Base-by-base conservation (phyloP, 2,329 filamentous ascomycete genomes). In the Iodosphaeria phyllophila region DNA sequence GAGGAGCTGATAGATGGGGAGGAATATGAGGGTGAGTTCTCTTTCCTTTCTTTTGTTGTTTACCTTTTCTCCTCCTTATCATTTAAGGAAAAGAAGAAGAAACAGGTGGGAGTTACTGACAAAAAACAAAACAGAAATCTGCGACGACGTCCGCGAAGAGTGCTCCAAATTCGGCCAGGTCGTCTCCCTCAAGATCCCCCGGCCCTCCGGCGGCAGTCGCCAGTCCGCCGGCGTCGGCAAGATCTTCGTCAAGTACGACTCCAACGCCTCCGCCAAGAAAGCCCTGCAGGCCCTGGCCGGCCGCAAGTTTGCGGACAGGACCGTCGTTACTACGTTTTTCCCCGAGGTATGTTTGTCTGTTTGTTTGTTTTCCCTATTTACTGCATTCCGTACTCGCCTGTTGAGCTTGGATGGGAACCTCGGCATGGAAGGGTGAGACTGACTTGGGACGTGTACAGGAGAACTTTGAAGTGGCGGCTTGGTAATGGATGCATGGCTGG, bases 291-390 rank as follows among this genome's bases (percentile, higher is more conserved):
- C 82, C n/a, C 59, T 99, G 38, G 89, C 91, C 16, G 89, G 89
- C 23, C 68, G 91, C 35, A 93, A 95, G 48, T 99, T 98, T 47
- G 79, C 84, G 1, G 82, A 95, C 52, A 70, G 91, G 39, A 98
- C 89, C 4, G 91, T 98, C 15, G 83, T 98, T 8, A 83, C 80
- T 3, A 95, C 89, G 4, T 93, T 89, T 53, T 98, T 93, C 49
- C 78, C 83, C 13, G 91, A 95, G 66, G 78, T 80, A 56, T 50
- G 57, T n/a, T n/a, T n/a, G n/a, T n/a, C n/a, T n/a, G n/a, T n/a
- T n/a, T n/a, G n/a, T n/a, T n/a, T n/a, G n/a, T n/a, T n/a, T n/a
- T n/a, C n/a, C n/a, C 32, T 20, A 15, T 28, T 20, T 18, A 21
- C 16, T 8, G 11, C 18, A 12, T 6, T 25, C 8, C 11, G 7